phyloP scores from a whole-genome alignment of 768 basidiomycete genomes.

The Terana coerulea region DNA sequence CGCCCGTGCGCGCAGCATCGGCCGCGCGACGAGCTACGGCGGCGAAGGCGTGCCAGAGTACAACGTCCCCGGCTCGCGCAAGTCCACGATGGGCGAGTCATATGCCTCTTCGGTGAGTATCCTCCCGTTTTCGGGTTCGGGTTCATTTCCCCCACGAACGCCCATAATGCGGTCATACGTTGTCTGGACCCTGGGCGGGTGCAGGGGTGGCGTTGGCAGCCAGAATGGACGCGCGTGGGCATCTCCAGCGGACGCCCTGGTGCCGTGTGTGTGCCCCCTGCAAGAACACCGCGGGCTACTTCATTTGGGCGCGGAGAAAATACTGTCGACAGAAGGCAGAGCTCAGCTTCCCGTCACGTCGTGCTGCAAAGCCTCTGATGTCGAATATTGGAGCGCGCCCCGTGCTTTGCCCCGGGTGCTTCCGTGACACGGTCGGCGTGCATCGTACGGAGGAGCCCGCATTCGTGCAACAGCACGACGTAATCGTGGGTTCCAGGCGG shows the following conservation, averaged over 20 bases:
- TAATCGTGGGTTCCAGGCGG: too few relatives aligned
- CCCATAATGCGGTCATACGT: neutral
- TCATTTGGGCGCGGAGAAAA: neutral
- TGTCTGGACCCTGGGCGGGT: neutral
- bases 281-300: neutral
- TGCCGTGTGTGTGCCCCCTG: neutral
- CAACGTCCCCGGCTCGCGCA: neutral
- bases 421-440: neutral
- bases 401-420: neutral
- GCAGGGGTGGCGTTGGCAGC: neutral
- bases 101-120: neutral
- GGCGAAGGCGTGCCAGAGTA: neutral
- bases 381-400: neutral
- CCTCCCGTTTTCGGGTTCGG: neutral
- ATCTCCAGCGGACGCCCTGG: neutral
- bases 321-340: neutral
- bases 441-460: too few relatives aligned
- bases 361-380: neutral
- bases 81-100: neutral
- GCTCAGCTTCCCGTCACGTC: neutral
- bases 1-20: neutral
- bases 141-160: neutral
- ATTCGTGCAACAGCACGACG: too few relatives aligned
- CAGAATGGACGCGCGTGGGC: neutral
- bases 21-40: neutral